Base-by-base conservation (phyloP, 2,329 filamentous ascomycete species). In the Fusarium tjaetaba region DNA sequence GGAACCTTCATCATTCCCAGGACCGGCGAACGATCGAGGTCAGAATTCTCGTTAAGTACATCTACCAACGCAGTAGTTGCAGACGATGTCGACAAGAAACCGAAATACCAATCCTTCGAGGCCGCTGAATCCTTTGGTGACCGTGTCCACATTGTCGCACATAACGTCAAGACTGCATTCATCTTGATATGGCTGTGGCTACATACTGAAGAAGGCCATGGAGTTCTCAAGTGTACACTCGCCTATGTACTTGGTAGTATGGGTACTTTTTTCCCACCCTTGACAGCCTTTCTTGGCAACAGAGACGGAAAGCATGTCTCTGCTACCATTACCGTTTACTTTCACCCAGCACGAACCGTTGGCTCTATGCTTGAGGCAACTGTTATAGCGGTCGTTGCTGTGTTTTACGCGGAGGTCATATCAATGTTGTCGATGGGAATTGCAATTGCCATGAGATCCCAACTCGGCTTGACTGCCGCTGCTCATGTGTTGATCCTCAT, bases 251-350 rank as follows among this genome's bases (percentile, higher is more conserved):
- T 98, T 39, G 96, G 94, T 24, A 97, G 94, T 75, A 85, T 97
- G 81, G 94, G 92, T 41, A 98, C 95, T 0, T 96, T 97, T 77
- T 91, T 94, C 71, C 89, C 92, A 5, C 88, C 88, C 6, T 86
- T 97, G 63, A 91, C 94, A 22, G 84, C 87, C 13, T 89, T 95
- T 64, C 86, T 98, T 22, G 96, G 96, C 16, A 88, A 92, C 72
- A 93, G 95, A 79, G 95, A 97, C 82, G 94, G 94, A 57, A 98
- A 98, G 80, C 96, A 98, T 82, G 92, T 97, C 79, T 94, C 97
- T 58, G 95, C 95, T 38, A 98, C 96, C 5, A 90, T 98, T 65
- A 97, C 94, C 2, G 95, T 98, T 16, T 98, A 97, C 79, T 98
- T 98, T 78, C 95, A 98, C 81, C 95, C 96, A 9, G 94, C 94